Evolutionary conservation across 2,329 filamentous ascomycete genomes (phyloP).

Genomic region (Neoascochyta sp.): DNA sequence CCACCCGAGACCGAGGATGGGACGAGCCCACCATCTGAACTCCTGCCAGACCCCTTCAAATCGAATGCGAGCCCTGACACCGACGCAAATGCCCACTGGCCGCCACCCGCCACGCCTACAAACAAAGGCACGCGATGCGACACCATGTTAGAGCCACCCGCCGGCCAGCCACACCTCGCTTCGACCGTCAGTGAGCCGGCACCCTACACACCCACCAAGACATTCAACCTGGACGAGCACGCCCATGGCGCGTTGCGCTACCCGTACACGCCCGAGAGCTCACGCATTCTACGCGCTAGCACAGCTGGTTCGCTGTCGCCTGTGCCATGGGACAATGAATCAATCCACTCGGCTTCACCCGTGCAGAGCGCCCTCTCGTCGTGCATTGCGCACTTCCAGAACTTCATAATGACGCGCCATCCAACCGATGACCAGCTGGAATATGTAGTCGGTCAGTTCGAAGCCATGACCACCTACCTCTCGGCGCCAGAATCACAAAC

Average conservation of each 20-base stretch:
- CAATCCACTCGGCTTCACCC: conserved; percentile 19
- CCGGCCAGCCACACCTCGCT: conserved; percentile 13
- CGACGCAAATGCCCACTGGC: conserved; percentile 10
- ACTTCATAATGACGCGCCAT: conserved; percentile 27
- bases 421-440: conserved; percentile 35
- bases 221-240: conserved; percentile 9
- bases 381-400: conserved; percentile 30
- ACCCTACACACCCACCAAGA: conserved; percentile 22
- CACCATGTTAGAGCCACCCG: conserved; percentile 11
- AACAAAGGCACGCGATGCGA: conserved; percentile 8
- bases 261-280: conserved; percentile 34
- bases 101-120: conserved; percentile 5
- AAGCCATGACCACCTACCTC: conserved; percentile 30
- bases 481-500: conserved; percentile 25
- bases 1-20: conserved; percentile 26
- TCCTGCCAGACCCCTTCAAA: conserved; percentile 19
- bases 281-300: conserved; percentile 16
- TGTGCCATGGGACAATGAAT: conserved; percentile 23
- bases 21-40: conserved; percentile 13
- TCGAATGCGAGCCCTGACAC: conserved; percentile 10
- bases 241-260: conserved; percentile 19
- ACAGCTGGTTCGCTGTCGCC: conserved; percentile 16
- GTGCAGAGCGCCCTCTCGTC: conserved; percentile 32
- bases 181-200: conserved; percentile 15
- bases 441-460: conserved; percentile 32